Base-by-base conservation (phyloP, 2,329 filamentous ascomycete species). In the Septoria linicola region DNA sequence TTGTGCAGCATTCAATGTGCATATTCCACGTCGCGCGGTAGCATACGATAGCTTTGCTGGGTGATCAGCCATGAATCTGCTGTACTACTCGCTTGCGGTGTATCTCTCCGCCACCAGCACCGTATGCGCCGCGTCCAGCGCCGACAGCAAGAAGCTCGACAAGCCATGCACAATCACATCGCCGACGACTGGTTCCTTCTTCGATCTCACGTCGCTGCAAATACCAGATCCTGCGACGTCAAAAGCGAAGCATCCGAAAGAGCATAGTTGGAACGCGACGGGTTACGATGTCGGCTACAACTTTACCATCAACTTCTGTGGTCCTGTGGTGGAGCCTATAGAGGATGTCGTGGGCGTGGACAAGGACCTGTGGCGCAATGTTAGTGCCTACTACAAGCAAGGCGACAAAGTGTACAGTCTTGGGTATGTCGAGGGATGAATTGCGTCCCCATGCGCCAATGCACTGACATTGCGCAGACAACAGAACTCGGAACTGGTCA, bases 251-350 rank as follows among this genome's bases (percentile, higher is more conserved):
- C 77, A 79, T 17, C 76, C 74, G 10, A 80, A 83, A 34, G 76
- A 77, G 48, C 76, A 80, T 54, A 84, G 77, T 64, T 80, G 79
- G 74, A 77, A 82, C 57, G 82, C 85, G 6, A 80, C 80, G 53
- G 88, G 88, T 27, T 87, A 83, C 68, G 88, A 92, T 70, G 88
- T 90, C 61, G 82, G 81, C 57, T 81, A 82, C 58, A 92, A 92
- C 73, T 93, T 93, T 65, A 92, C 88, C 1, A 67, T 92, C 63
- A 93, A 93, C 71, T 84, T 93, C 61, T 93, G 88, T 73, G 83
- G 79, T 30, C 76, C 87, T 1, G 85, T 91, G n/a, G 79, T 90
- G 13, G 81, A 87, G 60, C 73, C 80, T 13, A 36, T 70, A 23
- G 60, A 65, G 23, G 62, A 68, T 49, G 60, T 91, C 35, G 77